Evolutionary conservation across 1,284 basidiomycete genomes (phyloP).

Genomic region (Pseudozyma sp.): DNA sequence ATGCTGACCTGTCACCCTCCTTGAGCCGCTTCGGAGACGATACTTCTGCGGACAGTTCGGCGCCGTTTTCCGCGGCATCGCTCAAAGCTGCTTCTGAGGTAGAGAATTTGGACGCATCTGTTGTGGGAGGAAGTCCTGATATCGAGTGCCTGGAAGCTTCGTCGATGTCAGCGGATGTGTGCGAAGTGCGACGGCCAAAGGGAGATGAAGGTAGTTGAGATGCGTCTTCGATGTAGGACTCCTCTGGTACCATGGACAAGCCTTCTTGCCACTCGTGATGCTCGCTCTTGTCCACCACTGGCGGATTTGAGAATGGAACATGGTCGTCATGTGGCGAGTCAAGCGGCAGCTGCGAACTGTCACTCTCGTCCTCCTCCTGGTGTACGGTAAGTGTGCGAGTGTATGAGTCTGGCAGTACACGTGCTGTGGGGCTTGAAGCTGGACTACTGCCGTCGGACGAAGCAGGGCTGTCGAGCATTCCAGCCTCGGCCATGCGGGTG

Average conservation of each 20-base stretch:
- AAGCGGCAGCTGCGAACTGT: neutral
- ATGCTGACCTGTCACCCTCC: no score
- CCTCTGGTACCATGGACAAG: constrained; percentile 34
- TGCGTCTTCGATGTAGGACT: constrained; percentile 27
- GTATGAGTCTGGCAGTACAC: constrained; percentile 5
- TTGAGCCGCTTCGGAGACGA: neutral
- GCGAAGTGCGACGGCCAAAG: neutral
- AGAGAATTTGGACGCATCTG: neutral
- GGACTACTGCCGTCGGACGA: constrained; percentile 33
- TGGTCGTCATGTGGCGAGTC: constrained; percentile 2
- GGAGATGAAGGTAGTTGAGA: constrained; percentile 14
- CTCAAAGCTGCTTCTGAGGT: no score
- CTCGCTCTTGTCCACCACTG: neutral
- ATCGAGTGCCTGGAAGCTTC: neutral
- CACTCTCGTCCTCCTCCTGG: neutral
- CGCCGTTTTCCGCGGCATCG: neutral
- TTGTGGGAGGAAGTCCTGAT: neutral
- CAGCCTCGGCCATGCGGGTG: constrained; percentile 34
- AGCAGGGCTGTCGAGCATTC: constrained; percentile 31
- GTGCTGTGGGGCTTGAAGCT: constrained; percentile 13
- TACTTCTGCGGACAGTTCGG: neutral
- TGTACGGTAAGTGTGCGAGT: neutral
- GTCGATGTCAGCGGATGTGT: neutral
- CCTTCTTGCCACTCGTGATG: constrained; percentile 25
- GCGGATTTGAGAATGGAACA: neutral